A percentile compares a stretch with the other conserved stretches of the same genome.
These are phyloP conservation scores for Dothideomycetidae sp. DNA, from an alignment of 2,329 filamentous ascomycete species.

Conservation along the genomic window DNA sequence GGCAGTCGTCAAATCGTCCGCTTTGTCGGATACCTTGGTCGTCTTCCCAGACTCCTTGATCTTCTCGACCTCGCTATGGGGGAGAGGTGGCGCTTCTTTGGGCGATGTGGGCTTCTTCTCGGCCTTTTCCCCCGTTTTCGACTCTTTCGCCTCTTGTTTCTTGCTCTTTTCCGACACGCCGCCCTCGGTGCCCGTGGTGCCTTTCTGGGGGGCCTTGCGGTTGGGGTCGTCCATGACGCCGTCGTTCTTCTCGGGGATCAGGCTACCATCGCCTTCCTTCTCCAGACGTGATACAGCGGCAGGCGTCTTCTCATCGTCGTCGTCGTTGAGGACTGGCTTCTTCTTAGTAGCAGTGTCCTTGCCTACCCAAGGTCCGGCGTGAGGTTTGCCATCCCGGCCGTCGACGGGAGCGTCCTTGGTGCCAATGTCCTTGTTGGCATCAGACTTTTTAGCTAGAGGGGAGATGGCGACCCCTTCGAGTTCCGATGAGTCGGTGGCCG, in stretches of 20 bases:
- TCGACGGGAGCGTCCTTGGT: conserved; percentile 81
- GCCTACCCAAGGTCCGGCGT: conserved; percentile 67
- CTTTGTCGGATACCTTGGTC: conserved; percentile 16
- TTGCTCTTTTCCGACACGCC: conserved; percentile 81
- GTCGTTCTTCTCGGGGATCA: conserved; percentile 44
- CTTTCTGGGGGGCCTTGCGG: conserved; percentile 60
- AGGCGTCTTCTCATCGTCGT: conserved; percentile 20
- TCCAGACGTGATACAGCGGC: conserved; percentile 20
- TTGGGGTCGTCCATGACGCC: conserved; percentile 89
- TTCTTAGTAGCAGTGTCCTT: conserved; percentile 24
- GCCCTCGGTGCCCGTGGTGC: conserved; percentile 76
- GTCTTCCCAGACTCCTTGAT: conserved; percentile 29
- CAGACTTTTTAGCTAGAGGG: conserved; percentile 1
- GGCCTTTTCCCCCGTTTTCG: conserved; percentile 51
- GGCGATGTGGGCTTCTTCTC: conserved; percentile 70
- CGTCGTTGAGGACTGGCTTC: conserved; percentile 12
- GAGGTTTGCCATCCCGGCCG: conserved; percentile 84
- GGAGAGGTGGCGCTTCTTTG: conserved; percentile 70
- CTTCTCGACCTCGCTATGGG: conserved; percentile 66
- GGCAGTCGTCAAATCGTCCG: conserved; percentile 3
- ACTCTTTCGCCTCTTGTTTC: conserved; percentile 52
- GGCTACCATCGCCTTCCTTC: conserved; percentile 25
- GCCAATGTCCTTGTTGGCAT: conserved; percentile 25
- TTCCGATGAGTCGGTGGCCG: conserved; percentile 19
- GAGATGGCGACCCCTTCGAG: conserved; percentile 13